phyloP scores from a whole-genome alignment of 2,329 filamentous ascomycete species.

The Exophiala xenobiotica region DNA sequence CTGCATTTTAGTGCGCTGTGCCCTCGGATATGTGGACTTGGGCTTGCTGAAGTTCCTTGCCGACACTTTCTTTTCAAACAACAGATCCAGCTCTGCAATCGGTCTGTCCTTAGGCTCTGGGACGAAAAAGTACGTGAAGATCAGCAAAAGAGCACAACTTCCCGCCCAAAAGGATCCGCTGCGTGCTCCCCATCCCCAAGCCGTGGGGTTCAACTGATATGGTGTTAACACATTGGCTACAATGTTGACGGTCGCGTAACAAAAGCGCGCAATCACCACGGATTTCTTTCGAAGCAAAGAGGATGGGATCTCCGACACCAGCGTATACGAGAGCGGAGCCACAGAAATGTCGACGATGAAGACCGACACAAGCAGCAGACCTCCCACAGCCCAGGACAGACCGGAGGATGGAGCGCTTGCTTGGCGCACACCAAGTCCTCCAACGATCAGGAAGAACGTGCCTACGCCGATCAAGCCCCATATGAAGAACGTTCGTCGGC shows the following conservation, averaged over 20 bases:
- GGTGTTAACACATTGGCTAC: constrained; percentile 35
- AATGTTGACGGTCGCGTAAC: constrained; percentile 53
- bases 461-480: constrained; percentile 57
- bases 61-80: constrained; percentile 27
- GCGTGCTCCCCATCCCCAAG: constrained; percentile 42
- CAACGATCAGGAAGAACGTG: constrained; percentile 33
- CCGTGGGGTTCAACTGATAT: constrained; percentile 33
- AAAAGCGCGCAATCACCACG: constrained; percentile 52
- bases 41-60: constrained; percentile 1
- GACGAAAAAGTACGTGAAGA: constrained; percentile 40
- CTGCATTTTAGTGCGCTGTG: neutral
- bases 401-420: constrained; percentile 26
- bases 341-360: constrained; percentile 57
- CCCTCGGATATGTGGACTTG: neutral
- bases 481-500: constrained; percentile 36
- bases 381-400: constrained; percentile 39
- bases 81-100: constrained; percentile 16
- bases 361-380: constrained; percentile 53
- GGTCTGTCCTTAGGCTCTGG: constrained; percentile 29
- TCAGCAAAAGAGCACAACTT: constrained; percentile 32
- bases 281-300: constrained; percentile 57
- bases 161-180: constrained; percentile 39
- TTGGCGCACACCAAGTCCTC: constrained; percentile 27
- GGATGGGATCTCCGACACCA: constrained; percentile 55
- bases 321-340: constrained; percentile 54